These are phyloP conservation scores for Leucocoprinus sp. DNA, from an alignment of 768 basidiomycete species.

Conservation along the genomic window DNA sequence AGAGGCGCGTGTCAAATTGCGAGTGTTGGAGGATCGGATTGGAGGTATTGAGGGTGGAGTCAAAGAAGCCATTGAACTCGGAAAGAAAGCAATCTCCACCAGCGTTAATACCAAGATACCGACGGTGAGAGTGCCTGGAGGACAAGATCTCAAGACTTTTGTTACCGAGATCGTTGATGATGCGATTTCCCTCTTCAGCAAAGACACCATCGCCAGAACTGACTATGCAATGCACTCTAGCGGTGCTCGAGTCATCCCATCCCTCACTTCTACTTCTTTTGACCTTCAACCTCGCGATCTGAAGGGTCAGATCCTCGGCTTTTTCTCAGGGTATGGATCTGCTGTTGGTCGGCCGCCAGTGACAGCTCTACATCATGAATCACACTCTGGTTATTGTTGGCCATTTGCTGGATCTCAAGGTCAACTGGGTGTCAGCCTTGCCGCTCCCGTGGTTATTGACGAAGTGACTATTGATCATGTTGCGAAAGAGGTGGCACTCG, in stretches of 20 bases:
- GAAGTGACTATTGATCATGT: slow-evolving; percentile 87
- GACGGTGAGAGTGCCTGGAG: slow-evolving; percentile 58
- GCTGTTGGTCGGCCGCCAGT: slow-evolving; percentile 76
- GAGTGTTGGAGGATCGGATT: slow-evolving; percentile 54
- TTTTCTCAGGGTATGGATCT: slow-evolving; percentile 54
- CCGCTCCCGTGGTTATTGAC: slow-evolving; percentile 64
- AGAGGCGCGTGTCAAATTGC: slow-evolving; percentile 47
- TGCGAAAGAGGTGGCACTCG: slow-evolving; percentile 71
- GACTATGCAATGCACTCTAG: slow-evolving; percentile 84
- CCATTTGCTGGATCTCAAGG: slow-evolving; percentile 76
- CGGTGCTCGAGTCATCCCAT: slow-evolving; percentile 75
- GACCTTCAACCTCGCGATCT: slow-evolving; percentile 51
- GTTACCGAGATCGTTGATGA: slow-evolving; percentile 71
- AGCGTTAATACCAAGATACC: slow-evolving; percentile 37
- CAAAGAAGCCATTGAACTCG: slow-evolving; percentile 64
- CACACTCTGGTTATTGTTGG: slow-evolving; percentile 85
- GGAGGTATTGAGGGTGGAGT: slow-evolving; percentile 53
- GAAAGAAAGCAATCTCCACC: slow-evolving; percentile 51
- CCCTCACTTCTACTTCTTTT: slow-evolving; percentile 74
- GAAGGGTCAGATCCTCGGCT: slow-evolving; percentile 38
- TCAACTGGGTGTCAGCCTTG: slow-evolving; percentile 76
- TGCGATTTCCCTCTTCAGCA: slow-evolving; percentile 59
- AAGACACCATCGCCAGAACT: slow-evolving; percentile 72
- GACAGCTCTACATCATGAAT: slow-evolving; percentile 81
- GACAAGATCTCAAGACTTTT: slow-evolving; percentile 60